phyloP scores from a whole-genome alignment of 768 basidiomycete genomes.

The Trametes cinnabarina region DNA sequence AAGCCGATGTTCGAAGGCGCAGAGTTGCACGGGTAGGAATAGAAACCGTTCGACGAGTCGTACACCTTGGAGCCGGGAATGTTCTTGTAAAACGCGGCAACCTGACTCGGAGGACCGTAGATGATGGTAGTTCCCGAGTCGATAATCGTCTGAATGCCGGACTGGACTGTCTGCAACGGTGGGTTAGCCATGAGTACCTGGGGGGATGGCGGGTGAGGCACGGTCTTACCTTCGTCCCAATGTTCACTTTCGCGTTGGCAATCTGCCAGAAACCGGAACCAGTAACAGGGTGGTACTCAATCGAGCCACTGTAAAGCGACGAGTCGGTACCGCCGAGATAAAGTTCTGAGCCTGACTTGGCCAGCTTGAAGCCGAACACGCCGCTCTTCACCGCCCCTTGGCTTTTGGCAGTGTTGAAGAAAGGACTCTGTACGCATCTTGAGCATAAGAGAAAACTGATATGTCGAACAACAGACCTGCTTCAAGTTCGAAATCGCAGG shows the following conservation, averaged over 20 bases:
- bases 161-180: background rate
- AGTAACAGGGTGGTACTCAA: conserved; percentile 29
- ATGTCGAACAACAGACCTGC: background rate
- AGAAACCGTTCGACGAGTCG: conserved; percentile 22
- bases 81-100: conserved; percentile 24
- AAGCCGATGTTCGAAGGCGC: conserved; percentile 18
- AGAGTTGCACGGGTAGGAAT: conserved; percentile 26
- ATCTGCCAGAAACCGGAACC: conserved; percentile 31
- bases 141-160: conserved; percentile 24
- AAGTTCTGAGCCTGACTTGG: conserved; percentile 29
- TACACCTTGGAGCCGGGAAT: conserved; percentile 26
- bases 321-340: conserved; percentile 39
- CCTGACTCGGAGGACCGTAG: conserved; percentile 25
- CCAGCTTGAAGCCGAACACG: conserved; percentile 31
- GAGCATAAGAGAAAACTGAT: background rate
- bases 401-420: conserved; percentile 23
- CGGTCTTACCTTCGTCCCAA: conserved; percentile 11
- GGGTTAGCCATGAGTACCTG: background rate
- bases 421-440: conserved; percentile 8
- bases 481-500: conserved; percentile 20
- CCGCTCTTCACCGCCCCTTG: conserved; percentile 20
- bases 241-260: conserved; percentile 6
- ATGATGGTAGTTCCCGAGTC: conserved; percentile 34
- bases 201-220: too few relatives aligned
- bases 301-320: conserved; percentile 32